phyloP scores from a whole-genome alignment of 805 yeast species.

The Tetrapisispora iriomotensis region DNA sequence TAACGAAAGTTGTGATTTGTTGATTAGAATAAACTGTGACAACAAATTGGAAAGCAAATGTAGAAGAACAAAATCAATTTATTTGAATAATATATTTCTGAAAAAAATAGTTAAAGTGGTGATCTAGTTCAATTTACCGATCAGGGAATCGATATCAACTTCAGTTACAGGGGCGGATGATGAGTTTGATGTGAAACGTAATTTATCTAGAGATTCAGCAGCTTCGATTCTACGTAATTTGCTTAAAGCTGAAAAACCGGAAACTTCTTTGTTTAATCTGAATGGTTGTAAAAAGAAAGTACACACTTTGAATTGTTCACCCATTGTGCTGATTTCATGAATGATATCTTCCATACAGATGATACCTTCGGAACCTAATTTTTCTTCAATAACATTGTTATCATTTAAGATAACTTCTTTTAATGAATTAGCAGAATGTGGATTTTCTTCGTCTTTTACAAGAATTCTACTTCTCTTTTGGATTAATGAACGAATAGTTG shows the following conservation, averaged over 20 bases:
- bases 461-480: slow-evolving; percentile 66
- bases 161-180: slow-evolving; percentile 58
- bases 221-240: slow-evolving; percentile 55
- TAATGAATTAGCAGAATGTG: slow-evolving; percentile 20
- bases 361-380: slow-evolving; percentile 56
- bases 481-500: slow-evolving; percentile 59
- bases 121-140: slow-evolving; percentile 47
- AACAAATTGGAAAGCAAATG: too few species aligned
- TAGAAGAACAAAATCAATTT: too few species aligned
- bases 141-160: slow-evolving; percentile 62
- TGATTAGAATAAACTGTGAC: too few species aligned
- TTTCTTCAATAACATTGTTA: slow-evolving; percentile 66
- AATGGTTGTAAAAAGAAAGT: slow-evolving; percentile 62
- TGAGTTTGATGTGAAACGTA: slow-evolving; percentile 41
- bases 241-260: slow-evolving; percentile 66
- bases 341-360: slow-evolving; percentile 76
- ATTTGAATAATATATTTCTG: too few species aligned
- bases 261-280: slow-evolving; percentile 55
- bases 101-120: not conserved
- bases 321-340: slow-evolving; percentile 55
- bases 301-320: slow-evolving; percentile 53
- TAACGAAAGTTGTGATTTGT: too few species aligned
- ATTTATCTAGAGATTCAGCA: slow-evolving; percentile 39
- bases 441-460: slow-evolving; percentile 20
- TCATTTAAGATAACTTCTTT: slow-evolving; percentile 51